Evolutionary conservation across 2,329 filamentous ascomycete genomes (phyloP), one percentile per base, ranked within the genome.

Genomic region (Tympanopsis confertula): DNA sequence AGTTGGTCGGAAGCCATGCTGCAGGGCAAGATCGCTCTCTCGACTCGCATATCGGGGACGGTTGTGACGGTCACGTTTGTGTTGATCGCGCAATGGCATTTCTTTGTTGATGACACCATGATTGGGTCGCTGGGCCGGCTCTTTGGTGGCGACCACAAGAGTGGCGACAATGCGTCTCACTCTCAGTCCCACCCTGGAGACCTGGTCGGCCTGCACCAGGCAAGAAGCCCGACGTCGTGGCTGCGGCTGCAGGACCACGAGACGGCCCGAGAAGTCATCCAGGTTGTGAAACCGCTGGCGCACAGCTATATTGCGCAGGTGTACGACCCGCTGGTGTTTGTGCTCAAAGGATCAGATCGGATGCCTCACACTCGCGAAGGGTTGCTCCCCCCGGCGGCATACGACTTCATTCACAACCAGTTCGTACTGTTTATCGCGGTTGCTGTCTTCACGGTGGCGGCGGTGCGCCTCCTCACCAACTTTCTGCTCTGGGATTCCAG

Each of bases 231-330:
- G 1, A 76, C 71, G 3, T 81, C 83, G 13, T 89, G 84, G 84
- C 64, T 88, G 36, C 71, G 73, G 19, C 66, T 86, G 39, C 84
- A 88, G 53, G 83, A 88, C 47, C 82, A 86, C 47, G 80, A 85
- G 49, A 86, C 82, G 1, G 83, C 82, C 2, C 72, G 71, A 26
- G 84, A 88, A 50, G 71, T 88, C 13, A 85, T 88, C 52, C 69
- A 74, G n/a, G 71, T 83, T 20, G 71, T 87, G 47, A 86, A 85
- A 45, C 83, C 83, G 5, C 64, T 69, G 39, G 72, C 77, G 2
- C 70, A 83, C 49, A 82, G 76, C 53, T 85, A 86, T 51, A 65
- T 85, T 14, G 82, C 84, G 17, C 71, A 72, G 33, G 80, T 88
- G 1, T 85, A 82, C 50, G 78, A 87, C 29, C 84, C 84, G 1